Percentiles rank a stretch among this genome's conserved stretches.
These are phyloP conservation scores for Hortaea sp. DNA, from an alignment of 2,329 filamentous ascomycete species.

Conservation along the genomic window DNA sequence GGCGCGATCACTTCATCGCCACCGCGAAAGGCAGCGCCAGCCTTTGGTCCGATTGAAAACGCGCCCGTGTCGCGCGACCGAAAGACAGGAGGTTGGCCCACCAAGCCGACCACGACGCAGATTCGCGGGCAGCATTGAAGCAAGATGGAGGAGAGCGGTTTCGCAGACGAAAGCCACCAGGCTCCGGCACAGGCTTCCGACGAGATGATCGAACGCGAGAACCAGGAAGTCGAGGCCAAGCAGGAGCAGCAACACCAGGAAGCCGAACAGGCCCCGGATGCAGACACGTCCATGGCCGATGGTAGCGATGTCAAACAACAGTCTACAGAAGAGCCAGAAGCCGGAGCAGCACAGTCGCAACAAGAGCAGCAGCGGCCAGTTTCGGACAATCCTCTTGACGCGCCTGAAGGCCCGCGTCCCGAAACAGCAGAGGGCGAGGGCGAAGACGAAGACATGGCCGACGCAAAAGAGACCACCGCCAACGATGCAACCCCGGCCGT, in stretches of 20 bases:
- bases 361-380: constrained; percentile 2
- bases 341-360: constrained; percentile 8
- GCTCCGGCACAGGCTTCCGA: constrained; percentile 25
- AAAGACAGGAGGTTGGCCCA: neutral
- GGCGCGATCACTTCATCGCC: neutral
- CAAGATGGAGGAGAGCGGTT: constrained; percentile 8
- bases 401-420: constrained; percentile 47
- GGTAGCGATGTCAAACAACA: constrained; percentile 15
- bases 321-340: constrained; percentile 11
- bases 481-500: constrained; percentile 15
- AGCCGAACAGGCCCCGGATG: constrained; percentile 6
- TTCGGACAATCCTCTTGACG: constrained; percentile 28
- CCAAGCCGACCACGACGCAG: neutral
- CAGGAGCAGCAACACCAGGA: constrained; percentile 16
- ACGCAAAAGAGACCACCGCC: constrained; percentile 33
- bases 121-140: neutral
- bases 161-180: constrained; percentile 20
- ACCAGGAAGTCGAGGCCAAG: constrained; percentile 22
- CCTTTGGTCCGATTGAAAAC: neutral
- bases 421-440: constrained; percentile 22
- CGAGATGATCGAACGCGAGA: constrained; percentile 25
- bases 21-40: neutral
- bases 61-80: neutral
- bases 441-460: constrained; percentile 47
- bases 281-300: constrained; percentile 26